These are phyloP conservation scores for Fremontodendron californicum DNA, from an alignment of 345 rosid species.

Conservation along the genomic window DNA sequence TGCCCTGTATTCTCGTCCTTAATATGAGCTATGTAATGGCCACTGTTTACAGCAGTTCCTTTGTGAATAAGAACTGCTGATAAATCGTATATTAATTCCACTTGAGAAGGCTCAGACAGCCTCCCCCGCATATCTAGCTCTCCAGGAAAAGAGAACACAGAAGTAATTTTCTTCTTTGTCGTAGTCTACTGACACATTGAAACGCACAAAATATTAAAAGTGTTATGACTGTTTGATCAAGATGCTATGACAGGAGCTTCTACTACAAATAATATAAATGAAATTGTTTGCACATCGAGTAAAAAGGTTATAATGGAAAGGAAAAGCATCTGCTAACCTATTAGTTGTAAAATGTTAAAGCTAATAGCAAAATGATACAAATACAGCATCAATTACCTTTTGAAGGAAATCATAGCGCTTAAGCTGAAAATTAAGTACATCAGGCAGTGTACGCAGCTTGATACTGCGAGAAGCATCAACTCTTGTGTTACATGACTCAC, in stretches of 20 bases:
- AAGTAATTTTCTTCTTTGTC: slow-evolving; percentile 87
- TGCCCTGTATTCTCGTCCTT: slow-evolving; percentile 83
- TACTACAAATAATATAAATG: neutral
- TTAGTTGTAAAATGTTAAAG: neutral
- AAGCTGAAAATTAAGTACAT: slow-evolving; percentile 89
- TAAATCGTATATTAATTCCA: slow-evolving; percentile 61
- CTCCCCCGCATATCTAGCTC: slow-evolving; percentile 73
- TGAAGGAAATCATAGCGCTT: slow-evolving; percentile 91
- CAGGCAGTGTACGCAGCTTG: slow-evolving; percentile 82
- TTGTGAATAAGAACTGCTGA: slow-evolving; percentile 95
- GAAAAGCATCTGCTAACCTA: neutral
- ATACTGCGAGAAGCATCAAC: slow-evolving; percentile 98
- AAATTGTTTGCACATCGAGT: too few species aligned
- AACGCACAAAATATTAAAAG: slow-evolving; percentile 17
- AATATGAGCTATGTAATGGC: slow-evolving; percentile 95
- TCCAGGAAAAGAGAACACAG: slow-evolving; percentile 79
- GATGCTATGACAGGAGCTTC: slow-evolving; percentile 7
- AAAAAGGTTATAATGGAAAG: neutral
- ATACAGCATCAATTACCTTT: slow-evolving; percentile 50
- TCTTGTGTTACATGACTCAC: slow-evolving; percentile 74
- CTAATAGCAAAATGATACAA: slow-evolving; percentile 5
- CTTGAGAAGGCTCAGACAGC: slow-evolving; percentile 62
- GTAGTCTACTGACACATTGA: slow-evolving; percentile 75
- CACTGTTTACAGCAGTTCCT: slow-evolving; percentile 96
- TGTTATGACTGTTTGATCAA: slow-evolving; percentile 4